Base-by-base conservation (phyloP, 768 basidiomycete genomes). In the Podaxis pistillaris region DNA sequence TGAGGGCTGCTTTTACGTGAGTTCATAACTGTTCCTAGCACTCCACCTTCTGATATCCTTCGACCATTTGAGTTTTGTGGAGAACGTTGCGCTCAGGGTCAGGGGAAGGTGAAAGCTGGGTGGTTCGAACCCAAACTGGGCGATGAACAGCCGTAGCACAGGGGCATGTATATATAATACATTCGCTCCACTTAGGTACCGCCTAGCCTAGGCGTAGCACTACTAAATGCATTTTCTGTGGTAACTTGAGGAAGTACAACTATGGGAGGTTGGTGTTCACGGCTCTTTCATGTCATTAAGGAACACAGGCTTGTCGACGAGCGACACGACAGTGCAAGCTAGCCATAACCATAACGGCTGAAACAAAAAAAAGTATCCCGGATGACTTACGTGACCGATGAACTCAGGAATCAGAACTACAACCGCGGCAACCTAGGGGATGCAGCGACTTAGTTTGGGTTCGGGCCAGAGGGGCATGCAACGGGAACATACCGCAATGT, bases 361-460 rank as follows among this genome's bases (percentile, higher is more conserved):
- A 17, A 33, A 33, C 3, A 33, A 15, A 9, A 26, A 26, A 46
- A 57, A 8, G 41, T 3, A 7, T 44, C 26, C 40, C 6, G 11
- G 8, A 7, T 33, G 30, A 33, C 30, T 30, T 30, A 30, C 30
- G 30, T 30, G 30, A 30, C 8, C 7, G 7, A 33, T 33, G 30
- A 33, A 28, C 37, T 24, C 11, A 51, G 30, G 90, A 93, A 72
- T 94, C 93, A 15, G 93, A 96, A 69, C 93, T 94, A 69, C 93
- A 96, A 9, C 93, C 93, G 65, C 91, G 89, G 70, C 93, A 96
- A 12, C 93, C 93, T 95, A 64, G 24, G 58, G 47, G n/a, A 56
- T 50, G 12, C 6, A 13, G 17, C 15, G 19, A 22, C 19, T 50
- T 6, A 50, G 49, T 15, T 50, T 22, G 26, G 12, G 49, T 50